These are phyloP conservation scores for Pittosporum tobira DNA, from an alignment of 129 eudicot genomes.

Conservation along the genomic window DNA sequence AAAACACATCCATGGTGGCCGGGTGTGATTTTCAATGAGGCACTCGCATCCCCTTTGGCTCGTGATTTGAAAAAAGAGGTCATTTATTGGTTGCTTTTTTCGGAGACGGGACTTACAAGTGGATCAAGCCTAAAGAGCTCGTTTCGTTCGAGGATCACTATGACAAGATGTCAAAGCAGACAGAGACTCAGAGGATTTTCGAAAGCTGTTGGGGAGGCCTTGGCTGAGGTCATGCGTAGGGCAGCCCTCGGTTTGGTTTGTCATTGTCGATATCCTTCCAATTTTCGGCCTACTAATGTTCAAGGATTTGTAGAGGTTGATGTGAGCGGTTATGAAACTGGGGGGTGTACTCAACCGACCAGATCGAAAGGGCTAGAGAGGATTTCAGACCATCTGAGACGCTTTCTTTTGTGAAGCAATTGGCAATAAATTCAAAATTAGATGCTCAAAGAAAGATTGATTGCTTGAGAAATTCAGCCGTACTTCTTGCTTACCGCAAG, in stretches of 20 bases:
- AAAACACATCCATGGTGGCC: conserved; percentile 38
- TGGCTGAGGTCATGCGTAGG: conserved; percentile 14
- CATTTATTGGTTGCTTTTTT: conserved; percentile 24
- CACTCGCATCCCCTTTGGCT: conserved; percentile 3
- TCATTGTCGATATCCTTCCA: conserved; percentile 15
- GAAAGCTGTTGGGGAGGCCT: conserved; percentile 17
- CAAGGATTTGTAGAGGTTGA: conserved; percentile 23
- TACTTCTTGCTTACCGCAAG: conserved; percentile 20
- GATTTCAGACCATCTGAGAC: conserved; percentile 21
- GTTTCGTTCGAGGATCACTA: too few species aligned
- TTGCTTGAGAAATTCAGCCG: conserved; percentile 9
- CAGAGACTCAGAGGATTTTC: too few species aligned
- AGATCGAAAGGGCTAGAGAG: conserved; percentile 19
- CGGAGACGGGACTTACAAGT: conserved; percentile 25
- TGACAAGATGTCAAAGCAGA: too few species aligned
- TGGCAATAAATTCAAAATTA: conserved; percentile 15
- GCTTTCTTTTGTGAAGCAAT: conserved; percentile 15
- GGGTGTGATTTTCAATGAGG: conserved; percentile 20
- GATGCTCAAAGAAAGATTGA: conserved; percentile 6
- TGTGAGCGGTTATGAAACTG: conserved; percentile 14
- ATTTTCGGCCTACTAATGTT: conserved; percentile 10
- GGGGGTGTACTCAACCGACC: conserved; percentile 18
- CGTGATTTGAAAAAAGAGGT: conserved; percentile 13
- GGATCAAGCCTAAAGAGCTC: too few species aligned
- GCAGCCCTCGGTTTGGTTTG: conserved; percentile 32